Evolutionary conservation across 169 alveolate genomes (phyloP).

Genomic region (Cryptosporidium meleagridis): DNA sequence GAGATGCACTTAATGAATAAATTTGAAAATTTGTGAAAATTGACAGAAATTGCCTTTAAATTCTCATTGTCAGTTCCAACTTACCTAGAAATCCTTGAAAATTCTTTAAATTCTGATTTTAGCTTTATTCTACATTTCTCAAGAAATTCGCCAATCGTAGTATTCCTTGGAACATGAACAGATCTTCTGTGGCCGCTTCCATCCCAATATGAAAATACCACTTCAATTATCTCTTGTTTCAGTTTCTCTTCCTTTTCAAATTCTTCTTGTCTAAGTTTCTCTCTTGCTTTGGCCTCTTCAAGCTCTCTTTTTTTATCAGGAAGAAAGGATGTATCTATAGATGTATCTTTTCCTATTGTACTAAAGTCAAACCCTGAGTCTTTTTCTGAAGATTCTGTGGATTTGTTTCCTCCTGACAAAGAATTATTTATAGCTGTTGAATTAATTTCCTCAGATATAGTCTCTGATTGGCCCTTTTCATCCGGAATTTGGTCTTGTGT

Average conservation of each 20-base stretch:
- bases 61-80: neutral
- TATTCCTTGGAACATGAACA: slow-evolving; percentile 58
- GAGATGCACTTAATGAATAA: slow-evolving; percentile 46
- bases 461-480: neutral
- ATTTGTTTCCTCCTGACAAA: neutral
- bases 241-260: slow-evolving; percentile 58
- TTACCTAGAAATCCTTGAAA: slow-evolving; percentile 65
- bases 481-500: neutral
- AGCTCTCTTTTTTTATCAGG: slow-evolving; percentile 51
- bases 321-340: slow-evolving; percentile 54
- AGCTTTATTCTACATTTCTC: slow-evolving; percentile 75
- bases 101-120: slow-evolving; percentile 75
- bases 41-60: neutral
- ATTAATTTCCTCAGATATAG: too few relatives aligned
- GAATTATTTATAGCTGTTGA: neutral
- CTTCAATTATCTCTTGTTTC: slow-evolving; percentile 72
- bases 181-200: slow-evolving; percentile 81
- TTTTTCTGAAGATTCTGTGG: neutral
- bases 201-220: slow-evolving; percentile 82
- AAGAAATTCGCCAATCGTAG: slow-evolving; percentile 78
- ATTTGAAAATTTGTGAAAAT: too few relatives aligned
- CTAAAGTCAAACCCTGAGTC: neutral
- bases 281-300: slow-evolving; percentile 4
- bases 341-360: slow-evolving; percentile 35
- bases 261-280: slow-evolving; percentile 9